Conservation (phyloP, 106 monocot genomes). For the Dendrobium catenatum region DNA sequence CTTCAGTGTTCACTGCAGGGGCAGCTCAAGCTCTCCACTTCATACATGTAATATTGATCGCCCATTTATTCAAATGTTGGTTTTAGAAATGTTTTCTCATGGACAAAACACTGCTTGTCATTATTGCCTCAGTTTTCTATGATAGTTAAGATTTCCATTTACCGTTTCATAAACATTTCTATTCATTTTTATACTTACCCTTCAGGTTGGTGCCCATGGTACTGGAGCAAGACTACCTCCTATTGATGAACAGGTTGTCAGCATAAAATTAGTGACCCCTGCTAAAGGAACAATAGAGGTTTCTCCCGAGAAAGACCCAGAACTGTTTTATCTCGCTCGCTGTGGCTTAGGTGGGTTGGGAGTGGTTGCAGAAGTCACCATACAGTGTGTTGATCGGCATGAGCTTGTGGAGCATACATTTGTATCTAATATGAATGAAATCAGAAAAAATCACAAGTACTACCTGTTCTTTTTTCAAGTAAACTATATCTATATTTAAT, state of each 20-base stretch:
- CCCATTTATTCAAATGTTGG: not conserved
- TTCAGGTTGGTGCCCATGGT: slow-evolving; percentile 93
- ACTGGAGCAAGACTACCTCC: slow-evolving; percentile 88
- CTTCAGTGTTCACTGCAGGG: not conserved
- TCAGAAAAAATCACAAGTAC: slow-evolving; percentile 96
- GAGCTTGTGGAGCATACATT: slow-evolving; percentile 97
- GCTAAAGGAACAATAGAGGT: slow-evolving; percentile 85
- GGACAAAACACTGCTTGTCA: not conserved
- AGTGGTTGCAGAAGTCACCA: slow-evolving; percentile 91
- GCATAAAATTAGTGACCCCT: slow-evolving; percentile 96
- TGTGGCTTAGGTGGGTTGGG: slow-evolving; percentile 95
- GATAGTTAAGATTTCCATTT: not conserved
- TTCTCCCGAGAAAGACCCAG: slow-evolving; percentile 77
- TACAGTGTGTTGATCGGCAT: slow-evolving; percentile 91
- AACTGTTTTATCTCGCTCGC: slow-evolving; percentile 82
- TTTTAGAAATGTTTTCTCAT: not conserved
- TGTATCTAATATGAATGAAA: slow-evolving; percentile 60
- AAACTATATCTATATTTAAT: not conserved
- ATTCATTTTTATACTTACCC: slow-evolving; percentile 4
- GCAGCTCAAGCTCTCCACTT: not conserved
- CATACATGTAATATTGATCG: not conserved
- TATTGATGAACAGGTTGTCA: slow-evolving; percentile 87
- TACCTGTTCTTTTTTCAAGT: slow-evolving; percentile 1
- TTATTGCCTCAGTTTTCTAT: not conserved
- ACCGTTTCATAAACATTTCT: not conserved